Evolutionary conservation across 2,329 filamentous ascomycete species (phyloP).

Genomic region (Gnomoniopsis sp.): DNA sequence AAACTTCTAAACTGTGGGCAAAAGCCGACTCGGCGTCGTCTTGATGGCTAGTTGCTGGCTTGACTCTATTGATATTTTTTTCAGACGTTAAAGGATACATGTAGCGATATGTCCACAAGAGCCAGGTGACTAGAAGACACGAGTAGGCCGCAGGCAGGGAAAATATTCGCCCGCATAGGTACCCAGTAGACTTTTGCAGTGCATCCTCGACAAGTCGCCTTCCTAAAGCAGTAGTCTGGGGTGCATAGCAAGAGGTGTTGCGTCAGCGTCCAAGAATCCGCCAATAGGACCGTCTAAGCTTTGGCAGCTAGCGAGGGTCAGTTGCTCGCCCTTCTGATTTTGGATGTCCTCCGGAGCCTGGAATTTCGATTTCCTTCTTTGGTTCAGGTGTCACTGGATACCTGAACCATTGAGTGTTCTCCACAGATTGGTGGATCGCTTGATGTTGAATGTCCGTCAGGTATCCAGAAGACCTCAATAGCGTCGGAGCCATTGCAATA

Average conservation of each 20-base stretch:
- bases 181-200: not conserved
- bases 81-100: too few species aligned
- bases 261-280: not conserved
- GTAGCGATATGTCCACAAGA: too few species aligned
- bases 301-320: not conserved
- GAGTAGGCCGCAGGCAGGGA: not conserved
- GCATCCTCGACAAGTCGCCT: not conserved
- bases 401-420: not conserved
- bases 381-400: not conserved
- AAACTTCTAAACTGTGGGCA: too few species aligned
- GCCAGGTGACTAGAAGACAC: too few species aligned
- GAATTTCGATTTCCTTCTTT: not conserved
- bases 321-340: not conserved
- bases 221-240: not conserved
- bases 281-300: not conserved
- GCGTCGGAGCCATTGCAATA: not conserved
- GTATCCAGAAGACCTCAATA: not conserved
- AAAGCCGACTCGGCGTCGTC: too few species aligned
- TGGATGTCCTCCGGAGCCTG: not conserved
- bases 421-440: conserved; percentile 1
- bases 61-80: too few species aligned
- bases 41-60: too few species aligned
- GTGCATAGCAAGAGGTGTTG: not conserved
- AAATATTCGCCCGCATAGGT: not conserved
- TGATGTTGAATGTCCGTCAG: not conserved